Conservation (phyloP, 2,329 filamentous ascomycete genomes). For the Teratosphaeria pseudoeucalypti region DNA sequence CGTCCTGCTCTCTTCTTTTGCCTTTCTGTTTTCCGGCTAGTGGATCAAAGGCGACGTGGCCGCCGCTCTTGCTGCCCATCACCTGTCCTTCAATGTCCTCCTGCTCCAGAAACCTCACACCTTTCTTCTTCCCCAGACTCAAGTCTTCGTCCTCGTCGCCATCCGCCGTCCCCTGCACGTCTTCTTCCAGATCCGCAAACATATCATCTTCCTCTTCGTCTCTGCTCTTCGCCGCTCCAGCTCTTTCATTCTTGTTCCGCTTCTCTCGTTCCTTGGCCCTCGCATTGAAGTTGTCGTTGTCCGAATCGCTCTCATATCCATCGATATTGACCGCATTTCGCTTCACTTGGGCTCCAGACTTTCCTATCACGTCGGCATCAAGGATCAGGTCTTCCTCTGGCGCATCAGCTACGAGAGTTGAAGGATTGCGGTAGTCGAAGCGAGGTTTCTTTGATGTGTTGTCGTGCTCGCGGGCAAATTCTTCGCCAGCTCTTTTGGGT, state of each 20-base stretch:
- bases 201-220: slow-evolving; percentile 67
- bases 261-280: slow-evolving; percentile 42
- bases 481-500: slow-evolving; percentile 74
- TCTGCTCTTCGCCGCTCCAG: slow-evolving; percentile 25
- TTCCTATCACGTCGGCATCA: slow-evolving; percentile 85
- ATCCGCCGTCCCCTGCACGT: slow-evolving; percentile 28
- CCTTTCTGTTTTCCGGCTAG: slow-evolving; percentile 48
- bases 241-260: slow-evolving; percentile 26
- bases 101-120: slow-evolving; percentile 49
- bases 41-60: slow-evolving; percentile 50
- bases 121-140: slow-evolving; percentile 47
- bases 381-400: slow-evolving; percentile 60
- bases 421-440: slow-evolving; percentile 92
- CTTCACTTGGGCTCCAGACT: slow-evolving; percentile 61
- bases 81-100: slow-evolving; percentile 74
- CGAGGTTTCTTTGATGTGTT: slow-evolving; percentile 66
- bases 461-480: slow-evolving; percentile 66
- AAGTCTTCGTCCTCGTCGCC: slow-evolving; percentile 45
- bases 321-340: slow-evolving; percentile 93
- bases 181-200: slow-evolving; percentile 64
- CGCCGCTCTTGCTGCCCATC: slow-evolving; percentile 59
- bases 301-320: slow-evolving; percentile 88
- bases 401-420: slow-evolving; percentile 74
- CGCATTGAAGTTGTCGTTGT: slow-evolving; percentile 79
- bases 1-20: slow-evolving; percentile 22